Evolutionary conservation across 2,329 filamentous ascomycete genomes (phyloP).

Genomic region (Microdochium trichocladiopsis): DNA sequence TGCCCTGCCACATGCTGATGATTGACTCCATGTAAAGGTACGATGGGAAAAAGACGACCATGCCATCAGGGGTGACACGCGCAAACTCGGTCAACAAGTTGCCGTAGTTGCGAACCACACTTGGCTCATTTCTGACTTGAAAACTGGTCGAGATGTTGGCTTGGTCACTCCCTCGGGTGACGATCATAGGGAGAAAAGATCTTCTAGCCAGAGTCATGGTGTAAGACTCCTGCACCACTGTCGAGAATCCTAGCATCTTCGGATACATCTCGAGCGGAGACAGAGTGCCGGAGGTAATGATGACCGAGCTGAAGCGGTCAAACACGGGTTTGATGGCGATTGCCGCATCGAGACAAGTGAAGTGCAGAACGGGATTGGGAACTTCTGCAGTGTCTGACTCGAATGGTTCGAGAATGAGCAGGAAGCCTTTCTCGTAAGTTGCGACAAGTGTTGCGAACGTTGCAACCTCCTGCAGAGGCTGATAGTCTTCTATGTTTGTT

Average conservation of each 20-base stretch:
- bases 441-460: constrained; percentile 94
- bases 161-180: constrained; percentile 91
- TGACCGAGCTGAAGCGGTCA: constrained; percentile 93
- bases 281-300: constrained; percentile 96
- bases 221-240: constrained; percentile 95
- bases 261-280: constrained; percentile 98
- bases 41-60: constrained; percentile 99
- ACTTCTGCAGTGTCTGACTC: constrained; percentile 94
- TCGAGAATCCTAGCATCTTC: constrained; percentile 91
- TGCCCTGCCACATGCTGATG: constrained; percentile 98
- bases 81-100: constrained; percentile 90
- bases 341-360: constrained; percentile 92
- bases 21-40: constrained; percentile 99
- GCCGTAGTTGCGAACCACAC: constrained; percentile 95
- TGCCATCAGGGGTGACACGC: constrained; percentile 89
- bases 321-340: constrained; percentile 98
- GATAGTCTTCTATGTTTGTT: constrained; percentile 96
- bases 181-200: constrained; percentile 97
- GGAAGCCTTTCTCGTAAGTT: constrained; percentile 93
- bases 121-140: constrained; percentile 89
- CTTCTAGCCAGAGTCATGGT: constrained; percentile 89
- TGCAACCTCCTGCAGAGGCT: constrained; percentile 92
- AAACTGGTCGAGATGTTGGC: constrained; percentile 89
- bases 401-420: constrained; percentile 94
- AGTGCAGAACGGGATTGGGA: constrained; percentile 93